Evolutionary conservation across 306 rosid genomes (phyloP).

Genomic region (Begonia masoniana): DNA sequence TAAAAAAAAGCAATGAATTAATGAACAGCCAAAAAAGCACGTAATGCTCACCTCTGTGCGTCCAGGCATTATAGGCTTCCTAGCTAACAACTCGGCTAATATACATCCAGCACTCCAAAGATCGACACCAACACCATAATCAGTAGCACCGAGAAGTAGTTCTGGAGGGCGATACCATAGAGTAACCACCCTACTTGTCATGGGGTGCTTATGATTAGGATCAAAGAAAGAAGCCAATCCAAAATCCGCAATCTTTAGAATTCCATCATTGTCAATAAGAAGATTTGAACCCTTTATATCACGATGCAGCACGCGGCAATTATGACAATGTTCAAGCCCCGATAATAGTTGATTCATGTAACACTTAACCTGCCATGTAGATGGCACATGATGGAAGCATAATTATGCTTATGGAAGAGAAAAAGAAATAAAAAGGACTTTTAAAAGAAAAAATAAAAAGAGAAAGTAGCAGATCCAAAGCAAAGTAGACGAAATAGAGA

Average conservation of each 20-base stretch:
- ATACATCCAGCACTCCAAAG: conserved; percentile 98
- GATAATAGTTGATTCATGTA: conserved; percentile 80
- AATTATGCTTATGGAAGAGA: too few relatives aligned
- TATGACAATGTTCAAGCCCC: conserved; percentile 85
- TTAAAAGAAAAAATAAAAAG: too few relatives aligned
- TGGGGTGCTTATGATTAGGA: conserved; percentile 76
- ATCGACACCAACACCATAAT: conserved; percentile 78
- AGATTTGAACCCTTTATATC: conserved; percentile 92
- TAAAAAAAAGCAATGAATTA: neutral
- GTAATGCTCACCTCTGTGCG: conserved; percentile 57
- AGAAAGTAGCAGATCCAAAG: too few relatives aligned
- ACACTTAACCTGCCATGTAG: conserved; percentile 58
- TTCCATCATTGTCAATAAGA: conserved; percentile 70
- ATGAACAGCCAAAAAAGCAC: neutral
- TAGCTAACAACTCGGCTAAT: conserved; percentile 72
- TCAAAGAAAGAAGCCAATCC: conserved; percentile 80
- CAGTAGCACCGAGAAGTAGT: conserved; percentile 87
- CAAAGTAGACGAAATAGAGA: too few relatives aligned
- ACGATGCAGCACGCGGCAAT: conserved; percentile 61
- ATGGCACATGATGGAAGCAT: neutral
- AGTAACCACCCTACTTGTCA: conserved; percentile 93
- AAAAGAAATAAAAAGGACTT: too few relatives aligned
- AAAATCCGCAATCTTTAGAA: conserved; percentile 83
- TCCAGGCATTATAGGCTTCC: conserved; percentile 94
- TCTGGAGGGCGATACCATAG: conserved; percentile 89